phyloP scores from a whole-genome alignment of 371 early-diverging fungal species.

The Mucor plumbeus region DNA sequence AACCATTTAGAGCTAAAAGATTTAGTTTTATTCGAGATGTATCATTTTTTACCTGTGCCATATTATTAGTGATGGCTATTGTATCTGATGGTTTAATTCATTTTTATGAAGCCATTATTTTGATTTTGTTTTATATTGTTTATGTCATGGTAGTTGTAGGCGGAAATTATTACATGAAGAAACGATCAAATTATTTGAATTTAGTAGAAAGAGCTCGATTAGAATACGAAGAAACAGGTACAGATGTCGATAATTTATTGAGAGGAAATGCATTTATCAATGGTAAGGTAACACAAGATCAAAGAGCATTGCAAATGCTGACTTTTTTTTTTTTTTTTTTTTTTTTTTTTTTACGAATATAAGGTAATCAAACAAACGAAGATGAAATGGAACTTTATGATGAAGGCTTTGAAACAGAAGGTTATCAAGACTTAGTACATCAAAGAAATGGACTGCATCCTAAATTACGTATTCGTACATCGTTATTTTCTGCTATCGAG shows the following conservation, averaged over 20 bases:
- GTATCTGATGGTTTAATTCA: constrained; percentile 66
- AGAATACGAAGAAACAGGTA: constrained; percentile 52
- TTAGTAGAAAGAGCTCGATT: constrained; percentile 48
- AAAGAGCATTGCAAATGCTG: not conserved
- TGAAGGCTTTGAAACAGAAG: constrained; percentile 56
- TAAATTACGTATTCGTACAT: constrained; percentile 47
- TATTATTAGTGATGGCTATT: constrained; percentile 61
- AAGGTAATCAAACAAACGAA: constrained; percentile 29
- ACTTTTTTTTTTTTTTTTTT: too few species aligned
- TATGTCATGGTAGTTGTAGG: constrained; percentile 67
- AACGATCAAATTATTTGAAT: constrained; percentile 42
- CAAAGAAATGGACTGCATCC: constrained; percentile 35
- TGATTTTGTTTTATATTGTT: constrained; percentile 57
- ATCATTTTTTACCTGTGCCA: constrained; percentile 70
- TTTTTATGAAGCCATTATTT: constrained; percentile 60
- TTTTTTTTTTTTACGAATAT: too few species aligned
- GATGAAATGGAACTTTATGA: constrained; percentile 54
- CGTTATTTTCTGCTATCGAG: constrained; percentile 58
- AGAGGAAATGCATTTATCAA: constrained; percentile 36
- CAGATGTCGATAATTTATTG: constrained; percentile 48
- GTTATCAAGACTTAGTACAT: constrained; percentile 35
- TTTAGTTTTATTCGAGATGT: constrained; percentile 76
- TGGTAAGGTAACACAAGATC: constrained; percentile 23
- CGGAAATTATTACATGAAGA: constrained; percentile 57
- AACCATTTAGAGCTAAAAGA: constrained; percentile 67